A percentile compares a stretch with the other conserved stretches of the same genome.
Conservation (phyloP, 768 basidiomycete genomes). For the Dioszegia crocea region DNA sequence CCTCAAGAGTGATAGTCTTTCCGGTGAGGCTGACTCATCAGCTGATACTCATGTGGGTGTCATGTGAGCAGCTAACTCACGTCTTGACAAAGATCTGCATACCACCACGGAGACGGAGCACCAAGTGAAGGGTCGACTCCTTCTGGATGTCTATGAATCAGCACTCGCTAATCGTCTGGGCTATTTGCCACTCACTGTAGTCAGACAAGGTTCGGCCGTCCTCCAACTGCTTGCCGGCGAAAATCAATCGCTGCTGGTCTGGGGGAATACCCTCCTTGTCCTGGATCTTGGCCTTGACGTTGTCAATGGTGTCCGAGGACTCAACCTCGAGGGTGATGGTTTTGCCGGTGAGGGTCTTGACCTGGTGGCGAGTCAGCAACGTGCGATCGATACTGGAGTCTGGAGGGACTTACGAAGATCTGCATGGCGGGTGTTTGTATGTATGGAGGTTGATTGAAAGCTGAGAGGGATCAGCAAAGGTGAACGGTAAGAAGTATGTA, state of each 20-base stretch:
- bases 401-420: slow-evolving; percentile 92
- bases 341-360: slow-evolving; percentile 64
- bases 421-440: slow-evolving; percentile 60
- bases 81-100: slow-evolving; percentile 62
- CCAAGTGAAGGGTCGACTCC: slow-evolving; percentile 71
- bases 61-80: slow-evolving; percentile 11
- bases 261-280: slow-evolving; percentile 61
- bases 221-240: slow-evolving; percentile 88
- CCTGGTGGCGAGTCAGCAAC: slow-evolving; percentile 16
- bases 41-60: background rate
- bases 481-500: background rate
- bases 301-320: slow-evolving; percentile 73
- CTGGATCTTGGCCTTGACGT: slow-evolving; percentile 90
- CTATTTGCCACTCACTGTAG: slow-evolving; percentile 56
- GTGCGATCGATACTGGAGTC: background rate
- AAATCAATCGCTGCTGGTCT: slow-evolving; percentile 86
- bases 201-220: slow-evolving; percentile 86
- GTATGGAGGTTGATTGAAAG: slow-evolving; percentile 51
- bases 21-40: slow-evolving; percentile 58
- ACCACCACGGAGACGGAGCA: slow-evolving; percentile 49
- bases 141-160: slow-evolving; percentile 51
- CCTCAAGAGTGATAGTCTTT: slow-evolving; percentile 89
- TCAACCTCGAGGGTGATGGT: slow-evolving; percentile 87
- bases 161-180: slow-evolving; percentile 54
- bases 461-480: slow-evolving; percentile 57